Conservation (phyloP, 2,329 filamentous ascomycete species). For the Neospermospora avenae region DNA sequence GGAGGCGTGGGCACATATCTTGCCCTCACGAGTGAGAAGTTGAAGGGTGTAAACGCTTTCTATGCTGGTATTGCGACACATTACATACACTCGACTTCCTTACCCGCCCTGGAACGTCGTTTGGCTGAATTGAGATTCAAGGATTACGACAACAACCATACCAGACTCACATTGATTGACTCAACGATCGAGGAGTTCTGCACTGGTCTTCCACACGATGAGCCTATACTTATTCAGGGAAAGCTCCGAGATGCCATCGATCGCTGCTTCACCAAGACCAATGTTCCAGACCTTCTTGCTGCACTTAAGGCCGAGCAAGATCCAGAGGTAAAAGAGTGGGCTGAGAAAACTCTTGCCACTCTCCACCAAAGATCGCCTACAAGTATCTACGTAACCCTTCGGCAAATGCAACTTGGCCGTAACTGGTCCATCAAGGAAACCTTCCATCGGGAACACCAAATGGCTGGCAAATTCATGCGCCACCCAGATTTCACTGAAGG, state of each 20-base stretch:
- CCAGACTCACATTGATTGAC: constrained; percentile 72
- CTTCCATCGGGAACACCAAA: constrained; percentile 81
- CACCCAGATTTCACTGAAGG: constrained; percentile 90
- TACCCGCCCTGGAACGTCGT: constrained; percentile 77
- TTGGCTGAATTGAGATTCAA: constrained; percentile 86
- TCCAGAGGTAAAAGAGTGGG: constrained; percentile 65
- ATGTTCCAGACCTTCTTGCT: constrained; percentile 65
- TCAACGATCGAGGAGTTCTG: constrained; percentile 88
- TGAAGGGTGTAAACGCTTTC: constrained; percentile 81
- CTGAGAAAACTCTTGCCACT: constrained; percentile 69
- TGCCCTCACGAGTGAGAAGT: constrained; percentile 80
- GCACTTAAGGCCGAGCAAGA: constrained; percentile 41
- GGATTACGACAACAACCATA: constrained; percentile 63
- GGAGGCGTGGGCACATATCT: constrained; percentile 88
- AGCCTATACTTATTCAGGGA: constrained; percentile 65
- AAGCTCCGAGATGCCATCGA: constrained; percentile 78
- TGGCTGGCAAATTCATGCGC: constrained; percentile 84
- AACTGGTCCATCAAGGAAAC: constrained; percentile 80
- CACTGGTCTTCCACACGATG: constrained; percentile 76
- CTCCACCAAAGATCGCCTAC: constrained; percentile 80
- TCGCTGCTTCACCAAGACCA: constrained; percentile 69
- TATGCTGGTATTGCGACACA: constrained; percentile 93
- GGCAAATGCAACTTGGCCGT: constrained; percentile 74
- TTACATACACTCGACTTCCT: constrained; percentile 86
- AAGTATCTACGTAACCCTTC: constrained; percentile 77